Evolutionary conservation across 1,139 yeast species (phyloP).

Genomic region (Protomyces macrosporus): DNA sequence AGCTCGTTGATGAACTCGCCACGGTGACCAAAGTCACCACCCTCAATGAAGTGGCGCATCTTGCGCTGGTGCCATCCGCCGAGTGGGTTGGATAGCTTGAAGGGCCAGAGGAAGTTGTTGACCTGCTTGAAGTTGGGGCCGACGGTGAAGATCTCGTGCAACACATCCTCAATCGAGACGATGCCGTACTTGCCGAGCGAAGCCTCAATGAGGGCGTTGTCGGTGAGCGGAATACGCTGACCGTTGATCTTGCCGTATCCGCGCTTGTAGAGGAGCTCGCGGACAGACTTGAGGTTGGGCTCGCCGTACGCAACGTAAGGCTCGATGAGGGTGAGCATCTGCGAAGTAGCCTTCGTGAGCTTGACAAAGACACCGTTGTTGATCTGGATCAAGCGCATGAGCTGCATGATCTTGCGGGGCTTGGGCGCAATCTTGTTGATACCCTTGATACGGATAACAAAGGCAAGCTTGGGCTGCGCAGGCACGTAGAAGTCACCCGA

Average conservation of each 20-base stretch:
- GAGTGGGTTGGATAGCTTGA: conserved; percentile 97
- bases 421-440: conserved; percentile 98
- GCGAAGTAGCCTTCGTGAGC: conserved; percentile 97
- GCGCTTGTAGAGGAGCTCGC: conserved; percentile 98
- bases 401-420: conserved; percentile 99
- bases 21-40: conserved; percentile 99
- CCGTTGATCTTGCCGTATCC: conserved; percentile 99
- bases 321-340: conserved; percentile 94
- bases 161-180: conserved; percentile 91
- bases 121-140: conserved; percentile 99
- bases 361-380: conserved; percentile 98
- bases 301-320: conserved; percentile 99
- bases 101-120: conserved; percentile 99
- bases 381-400: conserved; percentile 95
- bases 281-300: conserved; percentile 94
- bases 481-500: conserved; percentile 94
- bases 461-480: conserved; percentile 93
- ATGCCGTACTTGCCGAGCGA: conserved; percentile 94
- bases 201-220: conserved; percentile 91
- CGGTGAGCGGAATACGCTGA: conserved; percentile 94
- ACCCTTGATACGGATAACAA: conserved; percentile 99
- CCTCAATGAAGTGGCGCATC: conserved; percentile 99
- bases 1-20: conserved; percentile 97
- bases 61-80: conserved; percentile 99
- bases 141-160: conserved; percentile 94